Base-by-base conservation (phyloP, 306 rosid genomes). In the Vigna angularis region DNA sequence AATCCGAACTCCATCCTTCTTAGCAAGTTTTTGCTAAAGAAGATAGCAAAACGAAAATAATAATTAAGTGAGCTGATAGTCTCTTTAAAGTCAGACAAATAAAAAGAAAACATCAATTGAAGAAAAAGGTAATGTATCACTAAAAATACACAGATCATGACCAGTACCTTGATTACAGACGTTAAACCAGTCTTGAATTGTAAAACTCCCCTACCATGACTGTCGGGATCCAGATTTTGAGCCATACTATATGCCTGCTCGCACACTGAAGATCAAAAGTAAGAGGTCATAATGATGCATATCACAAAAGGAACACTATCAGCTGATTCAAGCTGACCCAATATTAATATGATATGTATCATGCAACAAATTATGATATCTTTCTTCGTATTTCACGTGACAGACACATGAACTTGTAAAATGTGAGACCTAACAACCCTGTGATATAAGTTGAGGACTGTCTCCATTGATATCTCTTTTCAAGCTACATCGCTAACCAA, bases 221-320 rank as follows among this genome's bases (percentile, higher is more conserved):
- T 93, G 81, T 58, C 88, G 30, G 98, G 98, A 69, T 95, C 98
- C 44, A 95, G 90, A 86, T 89, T 87, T 81, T 95, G 99, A 17
- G 98, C 93, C 99, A 95, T 92, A 50, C 61, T 81, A 78, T 92
- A 95, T 5, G 99, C 99, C 85, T 95, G 98, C 96, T 95, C 99
- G 56, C 98, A 93, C 93, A 95, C 99, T 95, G 76, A 77, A 81
- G 80, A 74, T 74, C 49, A 73, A 77, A 83, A 87, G 78, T n/a
- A 76, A 67, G 76, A 67, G 42, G 44, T 67, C 68, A 2, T 36
- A 44, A 14, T 24, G 42, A 62, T 36, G 40, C 14, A 28, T 20
- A 71, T 22, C 15, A 65, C 61, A 50, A 80, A 71, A 71, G 59
- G 8, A 75, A 57, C 70, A 50, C 14, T 5, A 63, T 24, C 20